A percentile compares a stretch with the other conserved stretches of the same genome.
phyloP scores from a whole-genome alignment of 495 filamentous ascomycete genomes.

The Aspergillus mulundensis region DNA sequence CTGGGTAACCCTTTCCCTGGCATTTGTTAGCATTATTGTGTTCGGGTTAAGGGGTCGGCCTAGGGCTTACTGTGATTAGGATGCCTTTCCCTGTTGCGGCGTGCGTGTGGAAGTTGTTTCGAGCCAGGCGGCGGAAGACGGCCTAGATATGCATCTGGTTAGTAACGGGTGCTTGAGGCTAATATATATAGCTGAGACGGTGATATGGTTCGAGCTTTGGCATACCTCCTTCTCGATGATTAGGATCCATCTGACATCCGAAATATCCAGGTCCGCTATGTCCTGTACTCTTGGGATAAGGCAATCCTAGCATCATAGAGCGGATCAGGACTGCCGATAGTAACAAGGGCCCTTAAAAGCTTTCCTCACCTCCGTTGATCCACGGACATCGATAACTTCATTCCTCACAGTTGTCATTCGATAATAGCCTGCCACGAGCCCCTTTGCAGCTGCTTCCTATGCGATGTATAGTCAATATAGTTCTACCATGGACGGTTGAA shows the following conservation, averaged over 20 bases:
- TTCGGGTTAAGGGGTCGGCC: neutral
- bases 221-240: conserved; percentile 89
- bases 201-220: neutral
- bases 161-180: neutral
- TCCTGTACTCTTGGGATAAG: conserved; percentile 60
- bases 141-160: conserved; percentile 46
- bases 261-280: conserved; percentile 51
- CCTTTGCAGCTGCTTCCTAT: conserved; percentile 63
- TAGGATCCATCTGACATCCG: conserved; percentile 63
- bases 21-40: neutral
- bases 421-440: conserved; percentile 58
- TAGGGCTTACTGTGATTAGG: conserved; percentile 61
- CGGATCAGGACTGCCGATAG: neutral
- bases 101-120: conserved; percentile 47
- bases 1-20: conserved; percentile 89
- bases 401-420: conserved; percentile 27
- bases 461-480: conserved; percentile 23
- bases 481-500: neutral
- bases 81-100: conserved; percentile 55
- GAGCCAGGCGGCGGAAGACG: conserved; percentile 68
- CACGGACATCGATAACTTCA: conserved; percentile 21
- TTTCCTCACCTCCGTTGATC: conserved; percentile 13
- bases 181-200: neutral
- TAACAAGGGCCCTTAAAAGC: neutral
- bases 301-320: conserved; percentile 46